These are phyloP conservation scores for Smittium mucronatum DNA, from an alignment of 371 early-diverging fungal species.

Conservation along the genomic window DNA sequence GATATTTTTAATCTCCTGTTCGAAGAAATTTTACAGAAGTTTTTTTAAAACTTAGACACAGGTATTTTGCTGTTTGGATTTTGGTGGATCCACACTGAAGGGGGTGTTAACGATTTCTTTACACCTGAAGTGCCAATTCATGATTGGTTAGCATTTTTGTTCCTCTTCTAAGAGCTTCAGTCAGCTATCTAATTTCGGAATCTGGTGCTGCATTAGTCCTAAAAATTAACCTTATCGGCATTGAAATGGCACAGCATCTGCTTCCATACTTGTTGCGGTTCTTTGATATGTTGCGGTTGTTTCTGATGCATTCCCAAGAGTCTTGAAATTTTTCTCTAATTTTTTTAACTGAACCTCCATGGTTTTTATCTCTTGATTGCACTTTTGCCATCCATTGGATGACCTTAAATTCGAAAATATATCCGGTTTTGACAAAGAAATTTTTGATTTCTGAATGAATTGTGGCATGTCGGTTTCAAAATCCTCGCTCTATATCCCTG, in stretches of 20 bases:
- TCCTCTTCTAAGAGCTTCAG: neutral
- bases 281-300: neutral
- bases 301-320: neutral
- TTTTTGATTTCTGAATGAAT: neutral
- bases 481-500: neutral
- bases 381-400: neutral
- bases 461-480: neutral
- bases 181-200: neutral
- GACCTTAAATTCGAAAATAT: neutral
- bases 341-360: neutral
- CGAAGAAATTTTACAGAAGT: neutral
- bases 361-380: neutral
- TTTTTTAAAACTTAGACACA: neutral
- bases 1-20: neutral
- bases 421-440: neutral
- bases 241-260: neutral
- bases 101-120: neutral
- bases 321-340: neutral
- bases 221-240: neutral
- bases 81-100: neutral
- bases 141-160: neutral
- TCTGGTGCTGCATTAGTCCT: neutral
- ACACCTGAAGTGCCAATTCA: neutral
- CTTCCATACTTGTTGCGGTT: neutral
- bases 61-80: neutral